Evolutionary conservation across 2,329 filamentous ascomycete genomes (phyloP).

Genomic region (Daldinia sp.): DNA sequence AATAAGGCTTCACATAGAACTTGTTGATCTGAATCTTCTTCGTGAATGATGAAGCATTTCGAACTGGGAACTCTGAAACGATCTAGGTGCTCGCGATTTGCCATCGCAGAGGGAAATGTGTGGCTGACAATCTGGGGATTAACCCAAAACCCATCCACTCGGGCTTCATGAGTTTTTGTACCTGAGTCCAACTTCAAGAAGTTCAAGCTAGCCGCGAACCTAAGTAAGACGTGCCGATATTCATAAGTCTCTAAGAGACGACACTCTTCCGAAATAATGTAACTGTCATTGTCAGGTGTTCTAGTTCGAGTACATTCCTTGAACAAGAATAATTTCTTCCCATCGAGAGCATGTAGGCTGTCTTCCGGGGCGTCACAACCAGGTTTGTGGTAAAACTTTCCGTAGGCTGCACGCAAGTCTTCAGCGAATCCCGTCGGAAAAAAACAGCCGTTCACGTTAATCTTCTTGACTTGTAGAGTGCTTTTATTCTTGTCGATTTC

Average conservation of each 20-base stretch:
- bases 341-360: slow-evolving; percentile 43
- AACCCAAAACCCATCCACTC: slow-evolving; percentile 33
- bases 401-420: slow-evolving; percentile 24
- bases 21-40: slow-evolving; percentile 2
- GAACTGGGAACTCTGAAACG: slow-evolving; percentile 4
- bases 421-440: background rate
- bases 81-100: background rate
- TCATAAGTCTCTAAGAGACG: slow-evolving; percentile 51
- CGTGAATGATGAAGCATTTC: background rate
- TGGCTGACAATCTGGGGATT: background rate
- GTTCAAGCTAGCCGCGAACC: slow-evolving; percentile 33
- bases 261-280: slow-evolving; percentile 48
- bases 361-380: slow-evolving; percentile 51
- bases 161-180: background rate
- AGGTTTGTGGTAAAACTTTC: slow-evolving; percentile 40
- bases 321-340: slow-evolving; percentile 47
- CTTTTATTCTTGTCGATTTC: background rate
- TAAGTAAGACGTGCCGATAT: slow-evolving; percentile 49
- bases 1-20: slow-evolving; percentile 25
- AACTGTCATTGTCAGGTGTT: slow-evolving; percentile 46
- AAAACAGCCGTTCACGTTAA: background rate
- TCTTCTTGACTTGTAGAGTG: background rate
- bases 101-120: background rate
- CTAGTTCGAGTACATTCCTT: slow-evolving; percentile 48
- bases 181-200: slow-evolving; percentile 28